A percentile compares a stretch with the other conserved stretches of the same genome.
Evolutionary conservation across 345 rosid genomes (phyloP).

Genomic region (Erysimum cheiranthoides): DNA sequence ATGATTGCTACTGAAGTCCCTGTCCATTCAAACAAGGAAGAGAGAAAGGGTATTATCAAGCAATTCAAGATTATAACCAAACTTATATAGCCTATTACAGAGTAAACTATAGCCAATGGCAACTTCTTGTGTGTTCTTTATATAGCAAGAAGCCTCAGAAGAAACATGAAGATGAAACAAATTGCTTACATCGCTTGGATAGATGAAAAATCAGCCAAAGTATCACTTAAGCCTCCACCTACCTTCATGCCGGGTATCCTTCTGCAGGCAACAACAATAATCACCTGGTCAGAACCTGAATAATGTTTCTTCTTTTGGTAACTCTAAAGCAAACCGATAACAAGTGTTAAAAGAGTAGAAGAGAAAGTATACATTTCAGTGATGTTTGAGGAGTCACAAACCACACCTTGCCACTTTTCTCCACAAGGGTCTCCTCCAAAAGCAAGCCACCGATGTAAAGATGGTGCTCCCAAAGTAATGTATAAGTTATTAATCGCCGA

Average conservation of each 20-base stretch:
- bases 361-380: conserved; percentile 62
- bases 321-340: conserved; percentile 36
- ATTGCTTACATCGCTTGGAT: conserved; percentile 73
- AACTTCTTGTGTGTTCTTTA: conserved; percentile 11
- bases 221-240: conserved; percentile 64
- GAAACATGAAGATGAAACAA: conserved; percentile 17
- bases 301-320: conserved; percentile 7
- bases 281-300: conserved; percentile 32
- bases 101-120: conserved; percentile 8
- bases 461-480: conserved; percentile 65
- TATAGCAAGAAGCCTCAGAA: neutral
- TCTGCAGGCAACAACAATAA: conserved; percentile 56
- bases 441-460: conserved; percentile 68
- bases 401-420: conserved; percentile 85
- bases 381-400: conserved; percentile 77
- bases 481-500: conserved; percentile 74
- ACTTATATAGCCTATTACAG: neutral
- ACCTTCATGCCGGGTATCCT: conserved; percentile 64
- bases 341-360: conserved; percentile 18
- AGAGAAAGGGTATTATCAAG: neutral
- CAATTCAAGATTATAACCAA: conserved; percentile 2
- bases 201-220: conserved; percentile 62
- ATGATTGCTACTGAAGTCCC: conserved; percentile 87
- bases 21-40: conserved; percentile 49
- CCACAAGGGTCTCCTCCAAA: conserved; percentile 96